phyloP scores from a whole-genome alignment of 2,329 filamentous ascomycete genomes.

The Claviceps fusiformis region DNA sequence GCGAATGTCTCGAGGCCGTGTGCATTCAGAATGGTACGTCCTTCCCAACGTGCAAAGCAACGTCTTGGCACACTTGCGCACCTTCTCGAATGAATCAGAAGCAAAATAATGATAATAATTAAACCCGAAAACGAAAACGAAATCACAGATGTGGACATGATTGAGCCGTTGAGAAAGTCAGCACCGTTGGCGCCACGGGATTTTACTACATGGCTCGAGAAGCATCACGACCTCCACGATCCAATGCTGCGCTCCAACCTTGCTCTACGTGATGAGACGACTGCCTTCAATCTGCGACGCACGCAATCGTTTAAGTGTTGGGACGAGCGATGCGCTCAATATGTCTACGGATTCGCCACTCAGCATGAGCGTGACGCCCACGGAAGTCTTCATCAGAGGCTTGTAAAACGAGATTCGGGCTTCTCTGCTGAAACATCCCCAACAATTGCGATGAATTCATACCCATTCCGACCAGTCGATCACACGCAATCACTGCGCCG shows the following conservation, averaged over 20 bases:
- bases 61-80: not conserved
- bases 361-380: constrained; percentile 39
- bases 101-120: too few species aligned
- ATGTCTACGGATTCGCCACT: constrained; percentile 42
- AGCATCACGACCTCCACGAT: constrained; percentile 35
- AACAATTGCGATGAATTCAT: not conserved
- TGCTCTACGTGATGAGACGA: constrained; percentile 2
- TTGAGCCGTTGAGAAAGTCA: constrained; percentile 17
- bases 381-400: constrained; percentile 28
- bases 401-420: constrained; percentile 30
- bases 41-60: not conserved
- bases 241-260: constrained; percentile 24
- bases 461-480: not conserved
- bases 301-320: constrained; percentile 36
- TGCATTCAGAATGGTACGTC: constrained; percentile 27
- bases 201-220: constrained; percentile 38
- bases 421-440: constrained; percentile 21
- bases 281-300: constrained; percentile 1
- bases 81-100: too few species aligned
- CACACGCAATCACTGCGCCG: not conserved
- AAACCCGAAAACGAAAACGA: not conserved
- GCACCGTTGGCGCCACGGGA: constrained; percentile 27
- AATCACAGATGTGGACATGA: constrained; percentile 17
- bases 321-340: constrained; percentile 41
- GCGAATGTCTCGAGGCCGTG: constrained; percentile 42